Base-by-base conservation (phyloP, 2,329 filamentous ascomycete species). In the Epichloe glyceriae region DNA sequence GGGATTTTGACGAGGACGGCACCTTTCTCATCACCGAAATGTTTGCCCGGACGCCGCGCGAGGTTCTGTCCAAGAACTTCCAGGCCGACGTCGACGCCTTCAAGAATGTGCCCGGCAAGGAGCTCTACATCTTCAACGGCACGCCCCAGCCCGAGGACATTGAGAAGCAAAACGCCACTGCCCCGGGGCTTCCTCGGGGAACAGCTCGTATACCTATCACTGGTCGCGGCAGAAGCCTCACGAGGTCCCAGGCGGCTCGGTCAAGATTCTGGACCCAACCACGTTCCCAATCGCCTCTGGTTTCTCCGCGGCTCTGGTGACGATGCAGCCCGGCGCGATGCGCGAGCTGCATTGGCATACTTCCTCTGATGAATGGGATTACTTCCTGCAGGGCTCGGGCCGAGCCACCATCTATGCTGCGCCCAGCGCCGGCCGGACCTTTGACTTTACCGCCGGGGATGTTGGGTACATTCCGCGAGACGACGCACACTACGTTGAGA, bases 271-370 rank as follows among this genome's bases (percentile, higher is more conserved):
- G 6, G 79, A 83, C 57, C 70, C 76, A 0, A 60, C 64, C 0
- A 78, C 71, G 1, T 83, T 83, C 63, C 79, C 79, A 5, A 66
- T 79, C 30, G 75, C 79, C 0, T 62, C 60, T 11, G 70, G 69
- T 50, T 79, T 82, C 60, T 75, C 78, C 3, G 73, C 73, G 0
- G 78, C 76, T 0, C 67, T 82, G 2, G 74, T 82, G 10, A 77
- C 73, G 2, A 66, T 82, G 34, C 67, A 79, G 56, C 78, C 79
- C 0, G 79, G 79, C n/a, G 79, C 78, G 1, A 78, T 83, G 75
- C 73, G 80, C 20, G 79, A 83, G 59, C 66, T 83, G 42, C 79
- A 83, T 65, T 83, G 79, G 79, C 79, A 83, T 64, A 74, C 75
- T 1, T 71, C 69, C 1, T 73, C 70, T 8, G 78, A 82, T 60